These are phyloP conservation scores for Craspedostauros australis DNA, from an alignment of 108 stramenopile species.

Conservation along the genomic window DNA sequence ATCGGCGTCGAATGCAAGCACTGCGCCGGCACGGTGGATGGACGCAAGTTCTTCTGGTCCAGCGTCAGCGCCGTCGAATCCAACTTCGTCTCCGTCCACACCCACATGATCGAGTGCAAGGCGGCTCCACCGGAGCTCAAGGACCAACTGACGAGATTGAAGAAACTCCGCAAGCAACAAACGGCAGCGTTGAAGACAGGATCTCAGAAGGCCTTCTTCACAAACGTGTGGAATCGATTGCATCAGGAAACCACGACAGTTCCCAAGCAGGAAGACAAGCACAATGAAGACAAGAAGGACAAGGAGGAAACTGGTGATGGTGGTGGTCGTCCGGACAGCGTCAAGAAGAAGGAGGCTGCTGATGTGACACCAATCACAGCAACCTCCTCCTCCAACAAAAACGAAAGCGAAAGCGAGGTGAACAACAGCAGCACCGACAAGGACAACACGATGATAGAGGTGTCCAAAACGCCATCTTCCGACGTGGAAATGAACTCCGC, in stretches of 20 bases:
- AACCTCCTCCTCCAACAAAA: no score
- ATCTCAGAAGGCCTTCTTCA: slow-evolving; percentile 86
- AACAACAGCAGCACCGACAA: no score
- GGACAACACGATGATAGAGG: no score
- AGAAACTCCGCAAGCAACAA: slow-evolving; percentile 80
- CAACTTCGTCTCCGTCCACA: slow-evolving; percentile 88
- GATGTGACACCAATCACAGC: no score
- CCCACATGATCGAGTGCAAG: slow-evolving; percentile 86
- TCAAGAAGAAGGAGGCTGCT: no score
- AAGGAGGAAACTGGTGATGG: background rate
- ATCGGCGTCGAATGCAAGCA: slow-evolving; percentile 91
- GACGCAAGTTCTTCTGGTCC: slow-evolving; percentile 89
- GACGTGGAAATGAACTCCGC: no score
- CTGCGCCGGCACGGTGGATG: slow-evolving; percentile 82
- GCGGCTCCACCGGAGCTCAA: slow-evolving; percentile 57
- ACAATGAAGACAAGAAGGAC: background rate
- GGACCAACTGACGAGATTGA: slow-evolving; percentile 52
- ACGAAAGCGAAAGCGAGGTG: no score
- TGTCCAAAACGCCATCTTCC: no score
- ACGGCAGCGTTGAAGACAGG: slow-evolving; percentile 72
- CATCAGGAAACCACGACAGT: slow-evolving; percentile 27
- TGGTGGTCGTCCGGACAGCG: no score
- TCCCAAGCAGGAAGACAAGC: background rate
- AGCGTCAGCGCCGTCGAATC: slow-evolving; percentile 87
- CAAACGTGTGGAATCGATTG: slow-evolving; percentile 73